Percentiles rank a stretch among this genome's conserved stretches.
These are phyloP conservation scores for Juncus inflexus DNA, from an alignment of 176 grass and related monocot species.

Conservation along the genomic window DNA sequence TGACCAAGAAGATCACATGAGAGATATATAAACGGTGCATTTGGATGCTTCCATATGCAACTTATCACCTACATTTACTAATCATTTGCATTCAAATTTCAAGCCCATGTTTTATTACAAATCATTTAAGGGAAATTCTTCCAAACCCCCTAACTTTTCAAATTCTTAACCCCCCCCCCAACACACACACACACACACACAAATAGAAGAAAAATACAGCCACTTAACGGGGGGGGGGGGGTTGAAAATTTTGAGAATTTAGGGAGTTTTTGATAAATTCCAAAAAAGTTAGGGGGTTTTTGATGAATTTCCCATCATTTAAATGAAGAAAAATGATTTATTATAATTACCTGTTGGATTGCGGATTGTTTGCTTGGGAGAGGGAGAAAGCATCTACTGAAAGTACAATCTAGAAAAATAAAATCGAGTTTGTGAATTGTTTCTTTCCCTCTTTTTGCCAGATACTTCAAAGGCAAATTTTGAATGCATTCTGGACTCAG, in stretches of 20 bases:
- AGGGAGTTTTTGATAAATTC: slow-evolving; percentile 15
- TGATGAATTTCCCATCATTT: background rate
- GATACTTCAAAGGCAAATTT: slow-evolving; percentile 71
- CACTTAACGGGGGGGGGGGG: no score
- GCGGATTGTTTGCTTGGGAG: slow-evolving; percentile 70
- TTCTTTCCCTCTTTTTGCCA: slow-evolving; percentile 63
- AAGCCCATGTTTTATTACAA: no score
- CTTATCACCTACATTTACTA: slow-evolving; percentile 63
- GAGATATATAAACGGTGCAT: slow-evolving; percentile 43
- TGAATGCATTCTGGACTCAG: slow-evolving; percentile 69
- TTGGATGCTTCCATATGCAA: slow-evolving; percentile 92
- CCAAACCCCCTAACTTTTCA: no score
- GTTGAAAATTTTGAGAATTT: background rate
- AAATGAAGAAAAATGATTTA: no score
- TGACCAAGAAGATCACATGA: slow-evolving; percentile 40
- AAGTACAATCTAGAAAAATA: slow-evolving; percentile 83
- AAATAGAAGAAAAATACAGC: no score
- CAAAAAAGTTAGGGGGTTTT: background rate
- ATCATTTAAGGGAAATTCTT: no score
- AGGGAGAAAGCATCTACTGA: slow-evolving; percentile 66
- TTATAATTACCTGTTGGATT: slow-evolving; percentile 68
- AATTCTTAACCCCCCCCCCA: no score
- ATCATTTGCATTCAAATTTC: no score
- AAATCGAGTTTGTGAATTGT: slow-evolving; percentile 49
- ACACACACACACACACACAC: no score